A percentile compares a stretch with the other conserved stretches of the same genome.
Conservation (phyloP, 208 protist genomes). For the Trypanosoma vivax region DNA sequence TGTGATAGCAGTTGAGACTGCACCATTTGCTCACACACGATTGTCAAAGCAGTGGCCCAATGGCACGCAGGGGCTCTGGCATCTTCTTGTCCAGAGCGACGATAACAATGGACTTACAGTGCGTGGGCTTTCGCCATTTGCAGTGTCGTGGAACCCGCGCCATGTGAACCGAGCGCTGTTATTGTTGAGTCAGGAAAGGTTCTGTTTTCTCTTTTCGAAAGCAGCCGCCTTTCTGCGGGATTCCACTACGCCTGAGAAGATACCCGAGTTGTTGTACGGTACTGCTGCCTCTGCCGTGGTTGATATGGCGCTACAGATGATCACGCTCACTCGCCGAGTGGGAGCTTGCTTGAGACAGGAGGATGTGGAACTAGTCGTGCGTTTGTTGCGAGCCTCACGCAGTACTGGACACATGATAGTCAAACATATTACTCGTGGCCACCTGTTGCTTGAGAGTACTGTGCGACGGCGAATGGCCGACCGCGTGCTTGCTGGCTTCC, state of each 20-base stretch:
- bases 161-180: conserved; percentile 48
- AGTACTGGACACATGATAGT: conserved; percentile 42
- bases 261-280: conserved; percentile 17
- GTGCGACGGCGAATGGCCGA: conserved; percentile 42
- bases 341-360: conserved; percentile 31
- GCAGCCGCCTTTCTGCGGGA: conserved; percentile 1
- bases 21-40: conserved; percentile 57
- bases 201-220: conserved; percentile 10
- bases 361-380: conserved; percentile 35
- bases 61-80: conserved; percentile 38
- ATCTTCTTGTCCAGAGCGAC: conserved; percentile 20
- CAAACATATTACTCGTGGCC: conserved; percentile 38
- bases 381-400: conserved; percentile 59
- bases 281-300: conserved; percentile 34
- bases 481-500: conserved; percentile 22
- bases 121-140: conserved; percentile 17
- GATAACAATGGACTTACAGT: not conserved
- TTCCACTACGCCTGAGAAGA: not conserved
- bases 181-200: conserved; percentile 5
- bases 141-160: conserved; percentile 59
- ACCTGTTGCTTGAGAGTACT: conserved; percentile 52
- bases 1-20: conserved; percentile 60
- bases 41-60: conserved; percentile 84
- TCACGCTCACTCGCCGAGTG: conserved; percentile 56
- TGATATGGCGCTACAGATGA: conserved; percentile 51